Evolutionary conservation across 1,284 basidiomycete species (phyloP).

Genomic region (Cerioporus squamosus): DNA sequence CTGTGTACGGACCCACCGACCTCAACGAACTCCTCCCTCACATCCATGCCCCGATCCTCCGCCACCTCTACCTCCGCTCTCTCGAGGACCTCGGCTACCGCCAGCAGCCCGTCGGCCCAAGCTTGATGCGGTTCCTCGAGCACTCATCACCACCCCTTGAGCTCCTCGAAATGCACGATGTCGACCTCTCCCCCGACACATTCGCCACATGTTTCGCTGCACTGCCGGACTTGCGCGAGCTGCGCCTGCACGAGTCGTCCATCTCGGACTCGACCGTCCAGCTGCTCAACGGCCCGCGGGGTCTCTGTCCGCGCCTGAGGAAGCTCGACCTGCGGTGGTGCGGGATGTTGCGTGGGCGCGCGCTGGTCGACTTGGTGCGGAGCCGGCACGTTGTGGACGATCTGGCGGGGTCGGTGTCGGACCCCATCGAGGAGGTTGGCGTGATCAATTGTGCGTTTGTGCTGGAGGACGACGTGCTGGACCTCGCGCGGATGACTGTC

Average conservation of each 20-base stretch:
- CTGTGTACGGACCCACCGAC: constrained; percentile 45
- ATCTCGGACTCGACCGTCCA: constrained; percentile 54
- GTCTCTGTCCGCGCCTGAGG: constrained; percentile 51
- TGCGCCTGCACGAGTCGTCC: constrained; percentile 64
- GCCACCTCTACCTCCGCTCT: constrained; percentile 49
- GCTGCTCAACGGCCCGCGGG: constrained; percentile 43
- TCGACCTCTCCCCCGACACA: constrained; percentile 48
- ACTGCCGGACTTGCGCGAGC: constrained; percentile 47
- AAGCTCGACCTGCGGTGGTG: constrained; percentile 67
- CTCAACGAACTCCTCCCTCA: constrained; percentile 48
- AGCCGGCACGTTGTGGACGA: constrained; percentile 37
- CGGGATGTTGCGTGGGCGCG: constrained; percentile 53
- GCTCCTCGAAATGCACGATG: constrained; percentile 59
- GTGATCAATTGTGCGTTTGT: constrained; percentile 65
- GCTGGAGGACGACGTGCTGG: constrained; percentile 56
- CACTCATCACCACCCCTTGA: constrained; percentile 46
- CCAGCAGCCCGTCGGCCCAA: constrained; percentile 42
- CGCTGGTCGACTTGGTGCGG: constrained; percentile 52
- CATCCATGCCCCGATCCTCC: constrained; percentile 48
- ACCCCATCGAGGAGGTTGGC: constrained; percentile 49
- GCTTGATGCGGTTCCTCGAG: constrained; percentile 46
- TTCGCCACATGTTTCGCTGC: constrained; percentile 46
- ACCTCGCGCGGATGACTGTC: constrained; percentile 50
- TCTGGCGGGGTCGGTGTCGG: constrained; percentile 5
- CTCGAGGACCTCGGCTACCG: constrained; percentile 44